Base-by-base conservation (phyloP, 2,329 filamentous ascomycete genomes). In the Colletotrichum lini region DNA sequence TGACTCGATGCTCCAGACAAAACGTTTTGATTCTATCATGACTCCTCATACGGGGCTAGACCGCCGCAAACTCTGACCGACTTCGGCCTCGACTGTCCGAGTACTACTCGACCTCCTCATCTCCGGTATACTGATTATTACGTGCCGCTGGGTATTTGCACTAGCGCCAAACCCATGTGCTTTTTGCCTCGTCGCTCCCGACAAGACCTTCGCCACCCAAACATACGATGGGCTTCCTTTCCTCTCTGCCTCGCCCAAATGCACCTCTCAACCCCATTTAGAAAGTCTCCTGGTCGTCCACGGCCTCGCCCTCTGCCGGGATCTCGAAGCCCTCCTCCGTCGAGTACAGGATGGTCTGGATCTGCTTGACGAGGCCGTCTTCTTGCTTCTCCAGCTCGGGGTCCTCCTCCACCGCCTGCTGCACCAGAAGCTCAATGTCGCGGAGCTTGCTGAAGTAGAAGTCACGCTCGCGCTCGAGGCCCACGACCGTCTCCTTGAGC, bases 361-460 rank as follows among this genome's bases (percentile, higher is more conserved):
- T 98, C 81, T 96, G 92, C 89, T 98, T 98, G 81, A 98, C 89
- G 74, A 99, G 86, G 18, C 94, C 92, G 73, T 95, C 93, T 78
- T 98, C 96, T 73, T 97, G 93, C 89, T 97, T 96, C 85, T 98
- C 96, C 62, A 98, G 85, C 84, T 97, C 93, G 0, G 95, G 95
- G 75, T 98, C 94, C 73, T 94, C 93, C 77, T 99, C 96, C 79
- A 97, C 93, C 13, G 95, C 95, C 78, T 94, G 93, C 85, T 99
- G 96, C 66, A 99, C 90, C 77, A 99, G 86, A 75, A 99, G 86
- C 84, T 99, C 96, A 77, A 99, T 99, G 80, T 99, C 96, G 71
- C 96, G 90, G 74, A 99, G 88, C 87, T 99, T 99, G 88, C 94
- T 97, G 84, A 99, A 99, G 87, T 99, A 99, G 82, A 99, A 99